Evolutionary conservation across 108 stramenopile genomes (phyloP), one percentile per base, ranked within the genome.

Genomic region (Discostella pseudostelligera): DNA sequence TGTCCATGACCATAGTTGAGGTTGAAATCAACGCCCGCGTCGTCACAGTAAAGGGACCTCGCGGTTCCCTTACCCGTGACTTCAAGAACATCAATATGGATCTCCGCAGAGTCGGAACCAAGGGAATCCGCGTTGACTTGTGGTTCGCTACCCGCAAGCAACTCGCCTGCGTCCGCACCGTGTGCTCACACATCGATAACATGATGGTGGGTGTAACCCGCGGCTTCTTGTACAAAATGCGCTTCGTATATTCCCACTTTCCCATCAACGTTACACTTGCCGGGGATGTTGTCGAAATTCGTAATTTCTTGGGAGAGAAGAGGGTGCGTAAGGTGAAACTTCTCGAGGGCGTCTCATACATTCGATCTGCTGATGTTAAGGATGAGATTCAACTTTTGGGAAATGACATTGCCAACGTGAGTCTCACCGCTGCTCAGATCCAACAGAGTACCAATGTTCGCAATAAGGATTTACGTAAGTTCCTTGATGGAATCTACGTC

Each of bases 401-500:
- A 66, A 99, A 97, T 74, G 99, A 99, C 81, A 92, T 99, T 72
- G 83, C 93, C 39, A 62, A 76, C n/a, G 99, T 99, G 20, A 96
- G 96, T 46, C 85, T 97, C 39, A 94, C 94, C 39, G 91, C 90
- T 49, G 97, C 97, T 32, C 85, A 90, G 69, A 97, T 99, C 68
- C 96, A 97, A 75, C 96, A 97, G 78, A 75, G 93, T 26, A 97
- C 95, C 79, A 95, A 91, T 51, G 91, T 99, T 61, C 90, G 95
- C 46, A 85, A 96, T 50, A 99, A 99, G 94, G 99, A 99, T 97
- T 91, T 99, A 76, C 99, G 98, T 90, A 99, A 99, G 84, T 99
- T 99, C 87, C 88, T 99, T 65, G 99, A 99, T 68, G 99, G 98
- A 74, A 98, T 99, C 67, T 99, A 99, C 83, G 98, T 99, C 25